Evolutionary conservation across 768 basidiomycete genomes (phyloP).

Genomic region (Chiua virens): DNA sequence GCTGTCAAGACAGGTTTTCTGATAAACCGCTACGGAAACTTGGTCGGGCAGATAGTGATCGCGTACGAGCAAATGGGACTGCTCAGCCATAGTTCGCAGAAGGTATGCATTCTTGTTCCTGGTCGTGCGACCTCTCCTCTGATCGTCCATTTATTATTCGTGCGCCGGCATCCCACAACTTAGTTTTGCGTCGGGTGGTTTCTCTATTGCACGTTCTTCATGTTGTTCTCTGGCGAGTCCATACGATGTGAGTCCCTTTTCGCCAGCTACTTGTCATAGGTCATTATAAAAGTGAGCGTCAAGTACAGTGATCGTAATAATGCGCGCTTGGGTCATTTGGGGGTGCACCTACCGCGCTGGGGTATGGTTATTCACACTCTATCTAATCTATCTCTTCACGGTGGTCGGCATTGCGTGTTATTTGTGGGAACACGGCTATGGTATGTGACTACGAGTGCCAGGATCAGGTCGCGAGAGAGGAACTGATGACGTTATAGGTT

Average conservation of each 20-base stretch:
- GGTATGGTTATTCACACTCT: conserved; percentile 5
- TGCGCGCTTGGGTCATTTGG: conserved; percentile 22
- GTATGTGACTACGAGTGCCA: neutral
- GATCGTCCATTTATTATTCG: no score
- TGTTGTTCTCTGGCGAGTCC: conserved; percentile 11
- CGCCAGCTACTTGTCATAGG: neutral
- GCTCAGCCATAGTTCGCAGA: neutral
- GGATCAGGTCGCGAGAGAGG: neutral
- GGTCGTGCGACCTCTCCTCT: no score
- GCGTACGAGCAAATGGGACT: conserved; percentile 1
- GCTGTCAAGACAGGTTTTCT: conserved; percentile 11
- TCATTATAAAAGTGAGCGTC: neutral
- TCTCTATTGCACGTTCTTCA: conserved; percentile 8
- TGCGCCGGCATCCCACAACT: neutral
- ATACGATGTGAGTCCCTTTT: conserved; percentile 11
- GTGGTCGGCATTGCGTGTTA: conserved; percentile 7
- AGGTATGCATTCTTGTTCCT: neutral
- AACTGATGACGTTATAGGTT: neutral
- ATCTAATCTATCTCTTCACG: conserved; percentile 2
- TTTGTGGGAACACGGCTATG: conserved; percentile 1
- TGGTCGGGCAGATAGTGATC: conserved; percentile 11
- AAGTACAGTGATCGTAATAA: conserved; percentile 16
- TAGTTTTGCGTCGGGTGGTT: conserved; percentile 12
- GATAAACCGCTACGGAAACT: conserved; percentile 17
- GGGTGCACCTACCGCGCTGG: conserved; percentile 9